Evolutionary conservation across 805 yeast genomes (phyloP).

Genomic region (Wickerhamomyces alni): DNA sequence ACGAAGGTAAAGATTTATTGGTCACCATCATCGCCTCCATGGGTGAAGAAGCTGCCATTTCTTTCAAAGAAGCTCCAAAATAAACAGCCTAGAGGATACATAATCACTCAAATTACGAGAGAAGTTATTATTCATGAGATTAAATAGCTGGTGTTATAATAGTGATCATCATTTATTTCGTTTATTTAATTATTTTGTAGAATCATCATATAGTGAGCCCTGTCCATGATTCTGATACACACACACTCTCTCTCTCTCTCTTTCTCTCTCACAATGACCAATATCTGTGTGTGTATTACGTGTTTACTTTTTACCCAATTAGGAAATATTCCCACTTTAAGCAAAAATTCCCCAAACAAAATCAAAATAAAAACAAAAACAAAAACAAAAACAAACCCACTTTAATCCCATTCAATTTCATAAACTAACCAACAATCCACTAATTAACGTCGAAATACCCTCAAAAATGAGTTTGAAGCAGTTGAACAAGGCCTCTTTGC

Average conservation of each 20-base stretch:
- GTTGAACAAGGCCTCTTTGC: slow-evolving; percentile 31
- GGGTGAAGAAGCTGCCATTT: slow-evolving; percentile 99
- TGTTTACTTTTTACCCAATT: slow-evolving; percentile 18
- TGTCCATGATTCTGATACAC: too few relatives aligned
- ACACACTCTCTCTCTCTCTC: too few relatives aligned
- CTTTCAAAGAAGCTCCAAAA: slow-evolving; percentile 98
- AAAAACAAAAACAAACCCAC: slow-evolving; percentile 1
- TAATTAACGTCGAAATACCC: too few relatives aligned
- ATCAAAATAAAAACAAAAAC: slow-evolving; percentile 6
- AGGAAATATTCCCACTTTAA: slow-evolving; percentile 8
- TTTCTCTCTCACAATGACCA: too few relatives aligned
- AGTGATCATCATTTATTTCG: too few relatives aligned
- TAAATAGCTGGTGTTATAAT: too few relatives aligned
- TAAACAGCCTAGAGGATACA: slow-evolving; percentile 3
- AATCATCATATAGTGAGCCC: too few relatives aligned
- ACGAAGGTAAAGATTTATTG: slow-evolving; percentile 95
- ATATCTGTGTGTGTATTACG: too few relatives aligned
- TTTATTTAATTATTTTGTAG: background rate
- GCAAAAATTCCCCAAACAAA: background rate
- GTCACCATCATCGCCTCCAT: slow-evolving; percentile 96
- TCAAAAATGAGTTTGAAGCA: slow-evolving; percentile 26
- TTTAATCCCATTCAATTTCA: too few relatives aligned
- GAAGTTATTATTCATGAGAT: background rate
- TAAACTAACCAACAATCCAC: too few relatives aligned
- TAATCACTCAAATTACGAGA: background rate